Conservation (phyloP, 768 basidiomycete species). For the Wakefieldia striispora region DNA sequence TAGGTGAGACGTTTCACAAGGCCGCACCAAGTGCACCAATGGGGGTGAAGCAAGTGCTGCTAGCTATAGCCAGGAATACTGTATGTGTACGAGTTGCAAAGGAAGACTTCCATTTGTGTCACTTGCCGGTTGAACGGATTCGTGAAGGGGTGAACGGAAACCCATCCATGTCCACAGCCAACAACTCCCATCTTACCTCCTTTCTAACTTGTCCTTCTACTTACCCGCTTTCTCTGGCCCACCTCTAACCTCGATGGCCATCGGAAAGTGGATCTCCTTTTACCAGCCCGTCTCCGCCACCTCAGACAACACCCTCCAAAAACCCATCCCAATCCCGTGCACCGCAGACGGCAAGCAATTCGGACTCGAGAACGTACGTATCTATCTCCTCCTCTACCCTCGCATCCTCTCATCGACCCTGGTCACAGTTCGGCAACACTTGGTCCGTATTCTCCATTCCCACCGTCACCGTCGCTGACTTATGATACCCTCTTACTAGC, state of each 20-base stretch:
- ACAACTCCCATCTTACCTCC: background rate
- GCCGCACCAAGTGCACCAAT: no score
- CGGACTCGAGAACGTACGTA: conserved; percentile 94
- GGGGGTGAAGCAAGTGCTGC: no score
- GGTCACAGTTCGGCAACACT: conserved; percentile 86
- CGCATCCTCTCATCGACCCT: conserved; percentile 9
- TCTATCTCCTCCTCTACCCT: background rate
- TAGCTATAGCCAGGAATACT: no score
- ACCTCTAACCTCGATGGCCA: conserved; percentile 26
- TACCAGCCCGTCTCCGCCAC: conserved; percentile 21
- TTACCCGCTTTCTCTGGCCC: background rate
- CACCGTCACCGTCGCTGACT: conserved; percentile 17
- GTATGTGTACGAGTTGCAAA: no score
- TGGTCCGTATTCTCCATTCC: conserved; percentile 52
- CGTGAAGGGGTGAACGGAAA: conserved; percentile 12
- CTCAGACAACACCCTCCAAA: conserved; percentile 26
- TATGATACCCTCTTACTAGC: conserved; percentile 42
- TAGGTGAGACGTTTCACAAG: background rate
- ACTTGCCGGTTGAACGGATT: conserved; percentile 14
- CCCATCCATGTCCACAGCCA: conserved; percentile 15
- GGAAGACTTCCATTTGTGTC: conserved; percentile 14
- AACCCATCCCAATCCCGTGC: conserved; percentile 41
- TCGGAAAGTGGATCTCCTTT: conserved; percentile 41
- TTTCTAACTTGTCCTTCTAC: conserved; percentile 10
- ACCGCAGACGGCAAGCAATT: conserved; percentile 80